Conservation (phyloP, 2,329 filamentous ascomycete species). For the Shiraia bambusicola region DNA sequence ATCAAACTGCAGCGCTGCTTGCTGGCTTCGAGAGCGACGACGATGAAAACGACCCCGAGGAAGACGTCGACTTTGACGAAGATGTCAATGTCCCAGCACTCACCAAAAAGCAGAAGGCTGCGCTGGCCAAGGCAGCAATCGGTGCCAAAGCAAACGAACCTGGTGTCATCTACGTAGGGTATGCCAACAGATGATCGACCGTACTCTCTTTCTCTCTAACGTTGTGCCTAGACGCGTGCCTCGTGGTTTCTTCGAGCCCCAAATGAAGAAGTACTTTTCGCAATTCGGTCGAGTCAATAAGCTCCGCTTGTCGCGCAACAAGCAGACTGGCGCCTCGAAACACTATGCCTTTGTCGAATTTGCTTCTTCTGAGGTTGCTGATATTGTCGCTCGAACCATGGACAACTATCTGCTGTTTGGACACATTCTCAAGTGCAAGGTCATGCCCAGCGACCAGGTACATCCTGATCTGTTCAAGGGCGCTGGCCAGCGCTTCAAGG, state of each 20-base stretch:
- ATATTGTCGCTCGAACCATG: slow-evolving; percentile 94
- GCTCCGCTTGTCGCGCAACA: slow-evolving; percentile 86
- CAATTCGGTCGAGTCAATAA: slow-evolving; percentile 84
- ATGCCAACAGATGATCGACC: slow-evolving; percentile 23
- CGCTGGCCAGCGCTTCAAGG: slow-evolving; percentile 86
- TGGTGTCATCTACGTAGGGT: slow-evolving; percentile 84
- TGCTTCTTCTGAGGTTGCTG: slow-evolving; percentile 71
- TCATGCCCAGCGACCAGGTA: slow-evolving; percentile 73
- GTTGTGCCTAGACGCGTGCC: slow-evolving; percentile 66
- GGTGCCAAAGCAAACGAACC: slow-evolving; percentile 58
- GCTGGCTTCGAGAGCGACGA: slow-evolving; percentile 54
- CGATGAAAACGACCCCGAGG: slow-evolving; percentile 44
- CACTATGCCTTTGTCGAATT: slow-evolving; percentile 98
- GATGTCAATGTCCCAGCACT: slow-evolving; percentile 36
- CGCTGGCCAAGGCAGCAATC: slow-evolving; percentile 54
- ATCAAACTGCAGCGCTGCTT: slow-evolving; percentile 54
- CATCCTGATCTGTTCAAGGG: slow-evolving; percentile 86
- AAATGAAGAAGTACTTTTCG: slow-evolving; percentile 90
- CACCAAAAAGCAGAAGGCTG: slow-evolving; percentile 37
- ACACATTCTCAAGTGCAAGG: slow-evolving; percentile 86
- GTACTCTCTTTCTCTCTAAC: slow-evolving; percentile 5
- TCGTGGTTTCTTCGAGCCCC: slow-evolving; percentile 94
- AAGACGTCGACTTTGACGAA: slow-evolving; percentile 39
- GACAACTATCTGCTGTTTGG: slow-evolving; percentile 95
- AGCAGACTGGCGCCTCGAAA: slow-evolving; percentile 85